Evolutionary conservation across 1,284 basidiomycete species (phyloP), one percentile per base, ranked within the genome.

Genomic region (Fomitiporia mediterranea): DNA sequence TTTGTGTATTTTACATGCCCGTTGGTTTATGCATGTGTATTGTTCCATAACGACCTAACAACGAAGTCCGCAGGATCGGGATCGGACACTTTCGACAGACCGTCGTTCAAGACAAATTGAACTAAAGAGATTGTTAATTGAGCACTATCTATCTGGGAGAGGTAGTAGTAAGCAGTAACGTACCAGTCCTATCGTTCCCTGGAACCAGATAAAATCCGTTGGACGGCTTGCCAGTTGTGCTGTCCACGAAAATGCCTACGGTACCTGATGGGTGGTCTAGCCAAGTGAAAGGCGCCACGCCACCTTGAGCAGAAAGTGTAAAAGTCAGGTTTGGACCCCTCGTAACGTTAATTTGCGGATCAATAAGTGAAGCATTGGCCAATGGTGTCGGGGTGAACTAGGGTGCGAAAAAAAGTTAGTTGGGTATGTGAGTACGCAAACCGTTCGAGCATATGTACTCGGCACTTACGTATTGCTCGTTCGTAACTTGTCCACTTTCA

Each of bases 231-330:
- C 70, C 70, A 0, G 75, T 78, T 8, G 57, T 56, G 27, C 60
- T 63, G 56, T 82, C 79, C 30, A 77, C 68, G 63, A 83, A 84
- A 49, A 75, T 71, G 1, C 82, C 82, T 2, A 82, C 67, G 0
- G 77, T 81, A 13, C 76, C 76, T 0, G 70, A 67, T 0, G 80
- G 80, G 64, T 83, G 81, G 55, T 83, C 80, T 3, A 84, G 65
- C 78, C 79, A 84, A 2, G 81, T 75, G 76, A 78, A 83, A 3
- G 75, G 71, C 0, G 77, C 79, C 3, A 83, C 81, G 1, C 79
- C 80, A 5, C 77, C 76, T 50, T 69, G 67, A 3, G 79, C 79
- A 2, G 79, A 80, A 2, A 83, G 65, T 3, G 74, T 78, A 63
- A 83, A 81, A 0, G 74, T 77, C 47, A 78, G 62, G 57, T 76